A percentile compares a stretch with the other conserved stretches of the same genome.
Conservation (phyloP, 495 filamentous ascomycete species). For the Lepraria neglecta region DNA sequence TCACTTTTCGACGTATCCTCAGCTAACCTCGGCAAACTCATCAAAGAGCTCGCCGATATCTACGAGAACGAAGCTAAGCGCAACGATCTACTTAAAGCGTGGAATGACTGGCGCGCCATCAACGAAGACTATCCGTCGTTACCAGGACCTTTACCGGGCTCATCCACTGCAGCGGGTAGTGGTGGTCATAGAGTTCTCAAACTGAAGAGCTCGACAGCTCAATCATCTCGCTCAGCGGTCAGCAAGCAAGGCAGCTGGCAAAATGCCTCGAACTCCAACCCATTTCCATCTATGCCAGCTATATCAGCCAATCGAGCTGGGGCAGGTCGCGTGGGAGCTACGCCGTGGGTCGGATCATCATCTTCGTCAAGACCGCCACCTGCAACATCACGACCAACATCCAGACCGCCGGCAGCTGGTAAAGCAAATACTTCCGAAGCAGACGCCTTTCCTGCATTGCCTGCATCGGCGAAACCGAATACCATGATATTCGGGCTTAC, state of each 20-base stretch:
- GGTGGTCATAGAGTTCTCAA: slow-evolving; percentile 58
- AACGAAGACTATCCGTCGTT: slow-evolving; percentile 95
- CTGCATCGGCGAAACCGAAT: slow-evolving; percentile 68
- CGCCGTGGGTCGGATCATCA: slow-evolving; percentile 41
- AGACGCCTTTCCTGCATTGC: slow-evolving; percentile 77
- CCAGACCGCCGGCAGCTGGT: slow-evolving; percentile 28
- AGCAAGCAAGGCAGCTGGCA: slow-evolving; percentile 47
- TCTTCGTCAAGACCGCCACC: slow-evolving; percentile 24
- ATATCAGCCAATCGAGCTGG: slow-evolving; percentile 37
- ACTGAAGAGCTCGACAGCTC: slow-evolving; percentile 70
- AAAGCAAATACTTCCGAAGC: slow-evolving; percentile 32
- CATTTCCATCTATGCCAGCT: slow-evolving; percentile 45
- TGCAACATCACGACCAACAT: slow-evolving; percentile 28
- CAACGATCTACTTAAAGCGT: slow-evolving; percentile 66
- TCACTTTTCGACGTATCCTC: slow-evolving; percentile 75
- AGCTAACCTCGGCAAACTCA: slow-evolving; percentile 74
- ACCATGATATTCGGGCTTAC: slow-evolving; percentile 76
- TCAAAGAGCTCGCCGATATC: slow-evolving; percentile 88
- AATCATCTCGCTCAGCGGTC: slow-evolving; percentile 58
- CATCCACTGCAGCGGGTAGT: slow-evolving; percentile 39
- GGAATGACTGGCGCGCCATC: slow-evolving; percentile 90
- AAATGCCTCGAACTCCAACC: slow-evolving; percentile 34
- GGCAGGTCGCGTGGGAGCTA: slow-evolving; percentile 40
- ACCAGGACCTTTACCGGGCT: slow-evolving; percentile 56
- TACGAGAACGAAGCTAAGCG: slow-evolving; percentile 77